Evolutionary conservation across 2,329 filamentous ascomycete species (phyloP), one percentile per base, ranked within the genome.

Genomic region (Ambrosiella beaveri): DNA sequence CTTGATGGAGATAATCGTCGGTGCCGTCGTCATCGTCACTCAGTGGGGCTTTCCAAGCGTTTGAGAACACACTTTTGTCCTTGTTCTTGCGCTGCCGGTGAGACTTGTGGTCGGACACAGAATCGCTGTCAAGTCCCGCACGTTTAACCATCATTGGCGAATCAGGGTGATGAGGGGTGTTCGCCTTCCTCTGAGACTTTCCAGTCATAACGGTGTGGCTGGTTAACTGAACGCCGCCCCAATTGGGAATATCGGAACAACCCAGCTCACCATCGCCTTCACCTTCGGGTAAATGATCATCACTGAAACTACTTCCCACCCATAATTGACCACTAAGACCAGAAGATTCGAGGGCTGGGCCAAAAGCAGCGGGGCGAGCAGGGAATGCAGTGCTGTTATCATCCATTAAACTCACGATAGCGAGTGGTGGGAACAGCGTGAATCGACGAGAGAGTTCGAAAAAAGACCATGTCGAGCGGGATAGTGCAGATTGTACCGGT

Each of bases 371-470:
- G 61, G 93, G 93, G 54, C 93, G 79, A 49, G 93, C 90, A 58
- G 95, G 77, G 72, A 98, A 98, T 64, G 94, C 95, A 11, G 93
- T 98, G 64, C 88, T 95, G 70, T 98, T 98, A 71, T 98, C 93
- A 70, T 97, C 89, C 66, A 90, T 95, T 62, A 98, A 78, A 69
- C 88, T 95, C 68, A 98, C 96, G 65, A 94, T 86, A 53, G 93
- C 93, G 63, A 93, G 95, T 2, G 90, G 90, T 3, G 91, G 90
- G 68, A 98, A 98, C 19, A 98, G 81, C 17, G 88, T 89, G 63
- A 90, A 87, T 0, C 90, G 84, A 4, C 82, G 76, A 60, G 81
- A 82, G 69, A 87, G 86, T 62, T 84, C 84, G 70, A 87, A 81
- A 62, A 87, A 73, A 8, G 58, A 54, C 54, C 58, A 57, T 47